phyloP scores from a whole-genome alignment of 192 early-diverging fungal species.

The Backusella liffmaniae region DNA sequence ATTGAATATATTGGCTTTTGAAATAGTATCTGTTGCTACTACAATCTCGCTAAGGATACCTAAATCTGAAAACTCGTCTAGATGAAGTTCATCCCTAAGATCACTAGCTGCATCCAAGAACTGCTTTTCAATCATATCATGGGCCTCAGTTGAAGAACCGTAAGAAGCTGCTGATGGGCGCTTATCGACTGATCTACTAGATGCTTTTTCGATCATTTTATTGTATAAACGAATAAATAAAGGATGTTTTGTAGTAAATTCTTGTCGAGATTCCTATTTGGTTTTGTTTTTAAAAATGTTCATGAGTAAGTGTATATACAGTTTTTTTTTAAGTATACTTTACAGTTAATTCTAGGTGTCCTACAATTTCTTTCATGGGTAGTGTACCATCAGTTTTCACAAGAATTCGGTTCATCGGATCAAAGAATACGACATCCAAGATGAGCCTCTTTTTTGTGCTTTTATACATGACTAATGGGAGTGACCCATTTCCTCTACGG shows the following conservation, averaged over 20 bases:
- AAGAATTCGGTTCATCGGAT: conserved; percentile 30
- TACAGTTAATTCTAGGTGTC: conserved; percentile 21
- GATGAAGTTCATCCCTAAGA: conserved; percentile 5
- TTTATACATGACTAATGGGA: neutral
- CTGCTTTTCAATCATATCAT: conserved; percentile 19
- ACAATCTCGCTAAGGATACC: conserved; percentile 21
- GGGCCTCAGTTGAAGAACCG: conserved; percentile 5
- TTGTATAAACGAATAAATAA: conserved; percentile 19
- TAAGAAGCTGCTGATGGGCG: neutral
- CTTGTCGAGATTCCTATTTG: conserved; percentile 8
- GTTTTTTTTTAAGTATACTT: neutral
- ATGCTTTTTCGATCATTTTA: neutral
- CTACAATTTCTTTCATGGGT: conserved; percentile 35
- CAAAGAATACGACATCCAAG: conserved; percentile 34
- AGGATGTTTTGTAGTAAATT: conserved; percentile 18
- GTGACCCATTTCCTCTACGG: neutral
- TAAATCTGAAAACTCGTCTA: conserved; percentile 2
- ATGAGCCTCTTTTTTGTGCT: conserved; percentile 23
- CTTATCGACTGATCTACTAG: neutral
- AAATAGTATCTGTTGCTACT: conserved; percentile 21
- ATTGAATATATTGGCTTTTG: conserved; percentile 8
- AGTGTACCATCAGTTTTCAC: conserved; percentile 38
- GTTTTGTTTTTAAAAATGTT: neutral
- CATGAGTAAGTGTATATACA: too few relatives aligned
- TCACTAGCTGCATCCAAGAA: conserved; percentile 8